phyloP scores from a whole-genome alignment of 306 rosid genomes.

The Quercus aquifolioides region DNA sequence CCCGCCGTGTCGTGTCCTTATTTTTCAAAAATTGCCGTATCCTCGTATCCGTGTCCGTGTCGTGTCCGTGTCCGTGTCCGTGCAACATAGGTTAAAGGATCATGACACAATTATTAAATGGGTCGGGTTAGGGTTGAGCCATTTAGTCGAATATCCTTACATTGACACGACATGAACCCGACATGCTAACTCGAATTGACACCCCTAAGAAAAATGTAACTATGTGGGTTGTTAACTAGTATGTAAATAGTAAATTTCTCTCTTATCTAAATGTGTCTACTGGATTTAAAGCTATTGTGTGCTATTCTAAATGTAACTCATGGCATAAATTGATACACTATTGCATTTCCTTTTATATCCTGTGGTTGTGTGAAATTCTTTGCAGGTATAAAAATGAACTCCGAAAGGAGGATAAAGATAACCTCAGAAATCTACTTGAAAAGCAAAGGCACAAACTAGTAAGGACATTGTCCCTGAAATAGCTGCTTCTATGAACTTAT shows the following conservation, averaged over 20 bases:
- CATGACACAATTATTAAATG: too few species aligned
- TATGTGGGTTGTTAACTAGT: not conserved
- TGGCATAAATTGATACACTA: not conserved
- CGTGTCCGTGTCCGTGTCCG: too few species aligned
- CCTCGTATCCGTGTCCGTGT: too few species aligned
- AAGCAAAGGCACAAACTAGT: slow-evolving; percentile 76
- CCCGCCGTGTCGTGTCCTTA: too few species aligned
- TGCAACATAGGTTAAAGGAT: too few species aligned
- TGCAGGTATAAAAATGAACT: slow-evolving; percentile 87
- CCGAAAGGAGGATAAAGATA: slow-evolving; percentile 67
- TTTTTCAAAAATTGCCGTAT: too few species aligned
- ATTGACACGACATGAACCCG: too few species aligned
- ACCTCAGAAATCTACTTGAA: slow-evolving; percentile 63
- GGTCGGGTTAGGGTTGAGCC: too few species aligned
- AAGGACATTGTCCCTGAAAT: slow-evolving; percentile 24
- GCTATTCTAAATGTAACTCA: not conserved
- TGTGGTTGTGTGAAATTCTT: slow-evolving; percentile 18
- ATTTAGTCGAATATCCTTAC: too few species aligned
- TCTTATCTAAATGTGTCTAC: not conserved
- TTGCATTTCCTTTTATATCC: not conserved
- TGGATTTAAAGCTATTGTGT: not conserved
- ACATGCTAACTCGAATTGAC: too few species aligned
- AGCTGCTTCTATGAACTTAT: not conserved
- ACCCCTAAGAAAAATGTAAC: not conserved
- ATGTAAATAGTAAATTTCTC: not conserved